Conservation (phyloP, 176 grass and related monocot genomes). For the Musa itinerans region DNA sequence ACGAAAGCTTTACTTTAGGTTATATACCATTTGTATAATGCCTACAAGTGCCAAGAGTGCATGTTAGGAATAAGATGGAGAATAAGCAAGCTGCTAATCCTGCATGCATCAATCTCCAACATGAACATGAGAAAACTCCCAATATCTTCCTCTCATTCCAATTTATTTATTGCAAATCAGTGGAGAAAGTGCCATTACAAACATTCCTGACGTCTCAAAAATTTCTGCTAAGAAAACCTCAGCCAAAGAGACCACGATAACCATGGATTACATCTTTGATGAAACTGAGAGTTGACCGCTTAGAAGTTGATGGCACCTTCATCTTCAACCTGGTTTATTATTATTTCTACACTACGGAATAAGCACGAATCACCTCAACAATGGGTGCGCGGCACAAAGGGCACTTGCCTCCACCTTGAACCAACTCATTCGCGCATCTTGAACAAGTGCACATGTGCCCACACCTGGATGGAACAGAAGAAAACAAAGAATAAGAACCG, state of each 20-base stretch:
- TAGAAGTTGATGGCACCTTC: slow-evolving; percentile 6
- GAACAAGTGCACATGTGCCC: slow-evolving; percentile 22
- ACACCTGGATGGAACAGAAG: neutral
- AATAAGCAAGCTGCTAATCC: too few relatives aligned
- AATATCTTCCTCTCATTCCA: too few relatives aligned
- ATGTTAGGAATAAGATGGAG: too few relatives aligned
- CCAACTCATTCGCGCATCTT: slow-evolving; percentile 9
- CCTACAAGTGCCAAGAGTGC: too few relatives aligned
- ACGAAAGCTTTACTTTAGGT: too few relatives aligned
- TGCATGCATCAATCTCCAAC: too few relatives aligned
- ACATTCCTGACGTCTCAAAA: neutral
- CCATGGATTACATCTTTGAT: slow-evolving; percentile 1
- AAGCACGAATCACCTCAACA: slow-evolving; percentile 17
- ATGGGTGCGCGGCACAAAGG: slow-evolving; percentile 22
- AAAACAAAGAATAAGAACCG: neutral
- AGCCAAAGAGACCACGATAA: neutral
- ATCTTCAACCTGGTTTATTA: neutral
- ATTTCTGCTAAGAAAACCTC: neutral
- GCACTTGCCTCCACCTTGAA: slow-evolving; percentile 8
- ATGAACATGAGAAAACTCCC: too few relatives aligned
- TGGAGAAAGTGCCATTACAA: slow-evolving; percentile 15
- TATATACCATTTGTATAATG: too few relatives aligned
- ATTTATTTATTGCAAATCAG: neutral
- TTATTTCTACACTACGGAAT: slow-evolving; percentile 6
- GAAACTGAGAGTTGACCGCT: slow-evolving; percentile 4